Conservation (phyloP, 2,329 filamentous ascomycete genomes). For the Pezicula carpinea region DNA sequence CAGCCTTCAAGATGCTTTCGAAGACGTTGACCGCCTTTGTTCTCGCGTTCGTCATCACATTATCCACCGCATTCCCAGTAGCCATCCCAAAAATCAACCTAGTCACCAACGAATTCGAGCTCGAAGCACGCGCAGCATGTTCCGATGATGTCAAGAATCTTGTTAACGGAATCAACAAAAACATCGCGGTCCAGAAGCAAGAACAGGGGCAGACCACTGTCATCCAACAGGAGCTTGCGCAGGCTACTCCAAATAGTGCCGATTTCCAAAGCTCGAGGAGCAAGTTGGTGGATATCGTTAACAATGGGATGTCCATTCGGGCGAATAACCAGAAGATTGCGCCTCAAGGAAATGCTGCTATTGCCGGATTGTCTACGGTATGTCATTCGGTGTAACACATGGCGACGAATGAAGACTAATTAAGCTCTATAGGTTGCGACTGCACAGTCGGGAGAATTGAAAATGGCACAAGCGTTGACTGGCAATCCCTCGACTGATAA, state of each 20-base stretch:
- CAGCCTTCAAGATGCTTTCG: not conserved
- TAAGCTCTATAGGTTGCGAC: slow-evolving; percentile 8
- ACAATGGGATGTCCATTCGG: slow-evolving; percentile 7
- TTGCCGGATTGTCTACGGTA: slow-evolving; percentile 10
- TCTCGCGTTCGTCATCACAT: not conserved
- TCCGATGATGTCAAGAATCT: slow-evolving; percentile 6
- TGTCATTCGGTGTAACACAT: not conserved
- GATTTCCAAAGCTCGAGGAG: slow-evolving; percentile 6
- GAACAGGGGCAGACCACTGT: slow-evolving; percentile 10
- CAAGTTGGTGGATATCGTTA: slow-evolving; percentile 13
- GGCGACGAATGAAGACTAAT: not conserved
- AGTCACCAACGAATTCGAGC: too few species aligned
- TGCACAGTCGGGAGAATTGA: slow-evolving; percentile 11
- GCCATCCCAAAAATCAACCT: not conserved
- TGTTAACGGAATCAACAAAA: slow-evolving; percentile 13
- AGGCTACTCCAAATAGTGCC: not conserved
- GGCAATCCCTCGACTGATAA: slow-evolving; percentile 8
- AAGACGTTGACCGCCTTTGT: not conserved
- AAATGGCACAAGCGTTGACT: slow-evolving; percentile 9
- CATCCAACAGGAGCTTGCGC: slow-evolving; percentile 5
- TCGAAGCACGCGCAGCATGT: slow-evolving; percentile 6
- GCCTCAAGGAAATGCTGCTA: slow-evolving; percentile 7
- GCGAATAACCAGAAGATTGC: slow-evolving; percentile 11
- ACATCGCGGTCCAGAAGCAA: slow-evolving; percentile 13
- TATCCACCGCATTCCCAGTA: not conserved